A percentile compares a stretch with the other conserved stretches of the same genome.
Conservation (phyloP, 108 stramenopile species). For the Cyclotella kingstonii region DNA sequence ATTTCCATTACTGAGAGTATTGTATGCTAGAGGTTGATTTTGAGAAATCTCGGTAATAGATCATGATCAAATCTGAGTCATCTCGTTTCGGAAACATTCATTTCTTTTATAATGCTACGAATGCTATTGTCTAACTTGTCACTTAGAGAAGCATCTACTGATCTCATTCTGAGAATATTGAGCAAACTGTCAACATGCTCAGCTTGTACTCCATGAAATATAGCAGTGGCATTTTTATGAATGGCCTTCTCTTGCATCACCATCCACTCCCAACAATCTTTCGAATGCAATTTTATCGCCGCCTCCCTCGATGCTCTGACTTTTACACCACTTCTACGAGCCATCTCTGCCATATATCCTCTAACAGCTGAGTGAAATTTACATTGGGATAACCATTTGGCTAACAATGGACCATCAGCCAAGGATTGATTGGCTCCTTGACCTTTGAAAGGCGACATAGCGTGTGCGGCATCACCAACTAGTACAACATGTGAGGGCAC, state of each 20-base stretch:
- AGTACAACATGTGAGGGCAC: constrained; percentile 56
- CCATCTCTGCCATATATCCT: constrained; percentile 70
- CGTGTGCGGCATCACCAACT: constrained; percentile 88
- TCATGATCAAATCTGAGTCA: too few species aligned
- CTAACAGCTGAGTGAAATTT: constrained; percentile 60
- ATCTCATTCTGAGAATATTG: constrained; percentile 33
- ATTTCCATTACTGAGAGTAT: too few species aligned
- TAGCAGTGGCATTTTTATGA: constrained; percentile 23
- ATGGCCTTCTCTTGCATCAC: constrained; percentile 23
- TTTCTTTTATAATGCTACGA: constrained; percentile 43
- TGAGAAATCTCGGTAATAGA: too few species aligned
- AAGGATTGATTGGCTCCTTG: constrained; percentile 93
- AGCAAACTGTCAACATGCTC: constrained; percentile 39
- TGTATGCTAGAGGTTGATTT: too few species aligned
- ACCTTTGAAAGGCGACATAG: constrained; percentile 93
- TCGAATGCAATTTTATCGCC: constrained; percentile 58
- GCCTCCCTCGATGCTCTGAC: constrained; percentile 75
- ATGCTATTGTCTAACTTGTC: constrained; percentile 44
- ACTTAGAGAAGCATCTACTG: constrained; percentile 50
- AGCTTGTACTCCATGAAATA: constrained; percentile 58
- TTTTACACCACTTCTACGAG: constrained; percentile 59
- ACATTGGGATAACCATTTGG: constrained; percentile 54
- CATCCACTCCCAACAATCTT: constrained; percentile 40
- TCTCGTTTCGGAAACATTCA: constrained; percentile 28
- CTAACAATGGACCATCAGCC: constrained; percentile 78